Percentiles rank a stretch among this genome's conserved stretches.
phyloP scores from a whole-genome alignment of 805 yeast species.

The Lachancea waltii region DNA sequence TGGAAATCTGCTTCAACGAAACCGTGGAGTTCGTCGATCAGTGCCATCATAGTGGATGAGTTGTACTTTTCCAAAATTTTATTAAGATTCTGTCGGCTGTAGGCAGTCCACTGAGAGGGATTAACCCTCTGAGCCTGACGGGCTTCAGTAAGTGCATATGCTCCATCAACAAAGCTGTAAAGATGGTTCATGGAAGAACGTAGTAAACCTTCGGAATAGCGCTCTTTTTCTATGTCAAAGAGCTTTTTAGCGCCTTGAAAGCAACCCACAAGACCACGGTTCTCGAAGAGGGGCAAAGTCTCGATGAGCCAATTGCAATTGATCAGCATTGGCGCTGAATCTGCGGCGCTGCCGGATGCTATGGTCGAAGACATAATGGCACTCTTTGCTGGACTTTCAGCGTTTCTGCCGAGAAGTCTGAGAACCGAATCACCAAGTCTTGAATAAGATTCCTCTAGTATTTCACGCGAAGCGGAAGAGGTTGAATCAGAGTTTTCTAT shows the following conservation, averaged over 20 bases:
- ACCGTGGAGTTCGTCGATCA: conserved; percentile 48
- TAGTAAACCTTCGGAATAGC: conserved; percentile 43
- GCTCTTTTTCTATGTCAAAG: conserved; percentile 31
- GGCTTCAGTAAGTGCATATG: conserved; percentile 44
- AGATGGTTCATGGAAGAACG: conserved; percentile 60
- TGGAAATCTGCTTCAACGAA: conserved; percentile 52
- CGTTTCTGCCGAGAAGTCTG: conserved; percentile 22
- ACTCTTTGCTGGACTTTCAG: neutral
- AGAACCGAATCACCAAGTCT: conserved; percentile 28
- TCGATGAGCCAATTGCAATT: conserved; percentile 50
- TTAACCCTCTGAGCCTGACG: conserved; percentile 29
- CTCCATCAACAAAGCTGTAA: conserved; percentile 56
- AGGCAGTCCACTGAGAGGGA: conserved; percentile 57
- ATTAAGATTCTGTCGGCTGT: conserved; percentile 51
- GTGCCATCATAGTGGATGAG: conserved; percentile 47
- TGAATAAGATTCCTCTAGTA: conserved; percentile 23
- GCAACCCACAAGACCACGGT: conserved; percentile 18
- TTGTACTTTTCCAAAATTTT: conserved; percentile 53
- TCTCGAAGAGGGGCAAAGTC: conserved; percentile 25
- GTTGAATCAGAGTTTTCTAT: neutral
- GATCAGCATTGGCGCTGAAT: conserved; percentile 43
- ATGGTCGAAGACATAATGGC: neutral
- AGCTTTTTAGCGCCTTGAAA: conserved; percentile 23
- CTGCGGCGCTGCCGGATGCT: conserved; percentile 24
- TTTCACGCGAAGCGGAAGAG: conserved; percentile 18